These are phyloP conservation scores for Penicillium sp. DNA, from an alignment of 2,329 filamentous ascomycete genomes.

Conservation along the genomic window DNA sequence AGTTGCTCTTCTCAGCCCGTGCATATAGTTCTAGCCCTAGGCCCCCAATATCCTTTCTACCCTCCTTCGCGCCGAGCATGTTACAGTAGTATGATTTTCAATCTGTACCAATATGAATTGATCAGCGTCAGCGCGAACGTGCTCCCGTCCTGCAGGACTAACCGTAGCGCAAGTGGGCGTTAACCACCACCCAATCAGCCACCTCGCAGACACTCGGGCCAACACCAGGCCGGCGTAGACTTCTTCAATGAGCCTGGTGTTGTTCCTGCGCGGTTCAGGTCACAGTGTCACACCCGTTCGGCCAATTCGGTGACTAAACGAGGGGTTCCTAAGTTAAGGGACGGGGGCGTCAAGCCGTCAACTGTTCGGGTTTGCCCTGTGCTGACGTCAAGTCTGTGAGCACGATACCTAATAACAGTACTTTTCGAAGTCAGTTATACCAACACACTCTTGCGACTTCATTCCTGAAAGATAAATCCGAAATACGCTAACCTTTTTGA, in stretches of 20 bases:
- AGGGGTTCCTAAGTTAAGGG: neutral
- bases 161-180: constrained; percentile 5
- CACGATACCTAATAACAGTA: too few relatives aligned
- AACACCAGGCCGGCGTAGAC: constrained; percentile 16
- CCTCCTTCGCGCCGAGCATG: neutral
- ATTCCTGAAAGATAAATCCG: too few relatives aligned
- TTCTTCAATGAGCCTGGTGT: constrained; percentile 20
- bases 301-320: constrained; percentile 9
- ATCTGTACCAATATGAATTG: too few relatives aligned
- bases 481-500: too few relatives aligned
- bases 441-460: too few relatives aligned
- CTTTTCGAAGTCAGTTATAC: too few relatives aligned
- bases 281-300: constrained; percentile 11
- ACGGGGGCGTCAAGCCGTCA: neutral
- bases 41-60: neutral
- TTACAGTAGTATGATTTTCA: too few relatives aligned
- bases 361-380: neutral
- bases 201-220: constrained; percentile 18
- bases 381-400: neutral
- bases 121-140: constrained; percentile 6
- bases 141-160: constrained; percentile 7
- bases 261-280: constrained; percentile 7
- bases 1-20: constrained; percentile 3
- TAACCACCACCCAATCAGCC: constrained; percentile 11
- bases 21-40: constrained; percentile 1